These are phyloP conservation scores for Cutaneotrichosporon arboriforme DNA, from an alignment of 1,284 basidiomycete species.

Conservation along the genomic window DNA sequence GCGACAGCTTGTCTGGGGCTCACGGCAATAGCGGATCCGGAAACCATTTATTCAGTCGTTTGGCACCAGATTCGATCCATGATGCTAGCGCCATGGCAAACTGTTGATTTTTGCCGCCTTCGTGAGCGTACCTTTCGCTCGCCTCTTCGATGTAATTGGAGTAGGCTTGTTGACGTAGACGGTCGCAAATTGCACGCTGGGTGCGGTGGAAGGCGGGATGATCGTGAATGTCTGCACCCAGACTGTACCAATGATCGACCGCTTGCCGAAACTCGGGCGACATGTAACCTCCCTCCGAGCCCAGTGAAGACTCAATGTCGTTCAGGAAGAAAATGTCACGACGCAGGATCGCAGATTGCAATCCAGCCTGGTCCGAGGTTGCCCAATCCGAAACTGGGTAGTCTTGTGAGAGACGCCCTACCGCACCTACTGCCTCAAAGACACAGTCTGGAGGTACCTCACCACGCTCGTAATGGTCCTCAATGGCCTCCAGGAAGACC, in stretches of 20 bases:
- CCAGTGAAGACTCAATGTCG: slow-evolving; percentile 25
- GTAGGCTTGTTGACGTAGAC: slow-evolving; percentile 63
- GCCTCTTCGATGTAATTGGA: slow-evolving; percentile 66
- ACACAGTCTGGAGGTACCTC: slow-evolving; percentile 92
- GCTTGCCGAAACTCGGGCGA: slow-evolving; percentile 64
- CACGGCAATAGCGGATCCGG: slow-evolving; percentile 73
- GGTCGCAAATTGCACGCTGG: slow-evolving; percentile 64
- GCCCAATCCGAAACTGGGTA: slow-evolving; percentile 72
- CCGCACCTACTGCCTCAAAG: slow-evolving; percentile 73
- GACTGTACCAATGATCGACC: slow-evolving; percentile 63
- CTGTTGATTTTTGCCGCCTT: slow-evolving; percentile 31
- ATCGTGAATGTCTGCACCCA: slow-evolving; percentile 57
- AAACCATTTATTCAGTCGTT: slow-evolving; percentile 71
- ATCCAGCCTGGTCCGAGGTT: slow-evolving; percentile 54
- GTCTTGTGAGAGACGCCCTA: slow-evolving; percentile 66
- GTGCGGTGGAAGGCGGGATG: slow-evolving; percentile 17
- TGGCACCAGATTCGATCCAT: slow-evolving; percentile 81
- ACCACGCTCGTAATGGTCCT: slow-evolving; percentile 78
- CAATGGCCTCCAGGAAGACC: slow-evolving; percentile 81
- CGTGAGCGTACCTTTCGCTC: slow-evolving; percentile 43
- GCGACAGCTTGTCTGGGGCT: slow-evolving; percentile 36
- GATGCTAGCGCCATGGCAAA: slow-evolving; percentile 66
- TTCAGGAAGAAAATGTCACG: slow-evolving; percentile 30
- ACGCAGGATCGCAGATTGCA: slow-evolving; percentile 21
- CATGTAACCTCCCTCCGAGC: slow-evolving; percentile 25